These are phyloP conservation scores for Epichloe typhina DNA, from an alignment of 2,329 filamentous ascomycete species.

Conservation along the genomic window DNA sequence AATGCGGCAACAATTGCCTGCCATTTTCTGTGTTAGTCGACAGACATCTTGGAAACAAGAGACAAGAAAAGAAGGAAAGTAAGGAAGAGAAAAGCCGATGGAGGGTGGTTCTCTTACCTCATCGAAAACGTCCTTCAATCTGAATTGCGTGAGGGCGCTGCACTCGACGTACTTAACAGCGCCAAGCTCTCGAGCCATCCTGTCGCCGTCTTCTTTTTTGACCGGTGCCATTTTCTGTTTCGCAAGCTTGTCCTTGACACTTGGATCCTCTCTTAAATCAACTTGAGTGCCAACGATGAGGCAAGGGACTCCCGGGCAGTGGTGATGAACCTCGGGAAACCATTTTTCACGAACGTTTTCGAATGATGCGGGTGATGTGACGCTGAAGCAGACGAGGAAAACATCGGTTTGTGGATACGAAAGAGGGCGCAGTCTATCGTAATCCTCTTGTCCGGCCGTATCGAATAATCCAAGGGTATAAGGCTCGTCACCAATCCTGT, in stretches of 20 bases:
- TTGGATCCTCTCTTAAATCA: slow-evolving; percentile 80
- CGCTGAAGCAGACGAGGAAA: slow-evolving; percentile 97
- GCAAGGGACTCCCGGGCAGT: slow-evolving; percentile 95
- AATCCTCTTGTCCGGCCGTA: slow-evolving; percentile 98
- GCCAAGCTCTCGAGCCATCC: slow-evolving; percentile 93
- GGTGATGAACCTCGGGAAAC: slow-evolving; percentile 97
- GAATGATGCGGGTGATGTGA: slow-evolving; percentile 93
- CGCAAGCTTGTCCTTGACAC: slow-evolving; percentile 77
- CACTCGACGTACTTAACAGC: slow-evolving; percentile 99
- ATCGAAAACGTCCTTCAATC: slow-evolving; percentile 97
- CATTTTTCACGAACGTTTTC: slow-evolving; percentile 99
- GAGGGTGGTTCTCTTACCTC: slow-evolving; percentile 50
- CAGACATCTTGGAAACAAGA: neutral
- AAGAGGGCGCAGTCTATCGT: slow-evolving; percentile 88
- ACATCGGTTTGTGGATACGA: slow-evolving; percentile 98
- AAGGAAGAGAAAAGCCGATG: neutral
- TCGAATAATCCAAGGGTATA: slow-evolving; percentile 96
- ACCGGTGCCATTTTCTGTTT: slow-evolving; percentile 97
- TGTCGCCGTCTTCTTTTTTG: slow-evolving; percentile 80
- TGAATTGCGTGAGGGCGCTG: slow-evolving; percentile 94
- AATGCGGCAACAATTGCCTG: slow-evolving; percentile 92
- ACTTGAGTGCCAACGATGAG: slow-evolving; percentile 96
- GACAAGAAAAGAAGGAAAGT: neutral
- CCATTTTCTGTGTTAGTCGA: neutral
- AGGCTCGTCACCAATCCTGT: slow-evolving; percentile 95